Evolutionary conservation across 2,329 filamentous ascomycete species (phyloP), one percentile per base, ranked within the genome.

Genomic region (Cercospora zeina): DNA sequence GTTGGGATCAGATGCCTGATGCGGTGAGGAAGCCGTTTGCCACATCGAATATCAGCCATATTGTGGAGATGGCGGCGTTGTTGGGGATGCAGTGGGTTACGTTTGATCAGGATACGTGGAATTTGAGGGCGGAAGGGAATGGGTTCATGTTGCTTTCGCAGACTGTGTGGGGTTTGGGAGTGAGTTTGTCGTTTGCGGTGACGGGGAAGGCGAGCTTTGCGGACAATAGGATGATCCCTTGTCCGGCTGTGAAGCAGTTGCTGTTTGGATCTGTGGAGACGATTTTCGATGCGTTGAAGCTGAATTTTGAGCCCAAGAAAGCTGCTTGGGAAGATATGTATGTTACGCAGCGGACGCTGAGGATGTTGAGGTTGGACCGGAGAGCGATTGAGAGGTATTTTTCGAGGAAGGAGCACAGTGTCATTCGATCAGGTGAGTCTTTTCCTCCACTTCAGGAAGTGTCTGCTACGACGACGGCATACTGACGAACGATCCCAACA

Each of bases 1-100:
- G 58, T 31, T 65, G 62, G 62, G 59, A 64, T 50, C 62, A 59
- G 50, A 65, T 62, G 62, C 59, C 62, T 14, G 62, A 62, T 31
- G 56, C 39, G 3, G 62, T 65, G 13, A 21, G 56, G 5, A 54
- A 58, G 16, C 62, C 59, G 3, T 60, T 58, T 27, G 62, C 62
- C 16, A 62, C 55, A 8, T 51, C 55, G 21, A 62, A 57, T 11
- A 56, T 62, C 16, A 58, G 49, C 16, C 62, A 65, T 47, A 57
- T 62, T n/a, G 50, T 51, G 13, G 62, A 62, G 33, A 59, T 62
- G 42, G 60, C 59, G n/a, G 47, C 61, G 6, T 19, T 62, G 27
- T 49, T 65, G 21, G 59, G 59, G 6, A 47, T 65, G 54, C 54
- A 58, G 13, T 60, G 62, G 59, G 36, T 54, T 11, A 58, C 37